Evolutionary conservation across 345 rosid species (phyloP).

Genomic region (Populus deltoides): DNA sequence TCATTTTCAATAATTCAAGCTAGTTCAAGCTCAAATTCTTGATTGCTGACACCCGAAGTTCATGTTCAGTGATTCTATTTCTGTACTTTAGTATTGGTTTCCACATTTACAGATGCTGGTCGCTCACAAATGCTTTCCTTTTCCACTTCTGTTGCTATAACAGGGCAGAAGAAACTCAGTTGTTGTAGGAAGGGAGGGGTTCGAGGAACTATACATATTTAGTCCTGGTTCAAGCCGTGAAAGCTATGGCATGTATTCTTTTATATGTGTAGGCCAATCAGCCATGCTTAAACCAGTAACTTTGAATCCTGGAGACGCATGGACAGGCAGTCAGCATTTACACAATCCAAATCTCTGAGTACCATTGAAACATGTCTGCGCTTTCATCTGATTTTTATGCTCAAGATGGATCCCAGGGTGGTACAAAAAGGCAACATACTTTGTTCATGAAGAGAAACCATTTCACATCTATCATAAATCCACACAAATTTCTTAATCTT

Average conservation of each 20-base stretch:
- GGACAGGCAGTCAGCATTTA: constrained; percentile 66
- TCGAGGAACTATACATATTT: constrained; percentile 66
- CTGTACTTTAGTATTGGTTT: not conserved
- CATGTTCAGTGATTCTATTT: no score
- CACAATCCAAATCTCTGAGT: constrained; percentile 66
- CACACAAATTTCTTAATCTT: no score
- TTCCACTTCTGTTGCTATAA: not conserved
- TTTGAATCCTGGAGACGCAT: constrained; percentile 55
- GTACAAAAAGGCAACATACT: no score
- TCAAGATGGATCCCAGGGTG: not conserved
- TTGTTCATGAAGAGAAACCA: not conserved
- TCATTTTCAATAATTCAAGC: not conserved
- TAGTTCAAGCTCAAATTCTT: not conserved
- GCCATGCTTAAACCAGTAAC: constrained; percentile 59
- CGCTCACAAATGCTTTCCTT: not conserved
- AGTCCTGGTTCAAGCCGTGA: constrained; percentile 82
- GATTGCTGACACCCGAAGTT: no score
- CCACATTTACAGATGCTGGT: not conserved
- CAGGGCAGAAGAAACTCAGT: constrained; percentile 92
- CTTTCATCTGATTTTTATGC: not conserved
- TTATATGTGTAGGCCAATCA: constrained; percentile 61
- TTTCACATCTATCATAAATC: no score
- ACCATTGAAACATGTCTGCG: not conserved
- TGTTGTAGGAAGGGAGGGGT: constrained; percentile 59
- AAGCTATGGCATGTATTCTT: constrained; percentile 65